Base-by-base conservation (phyloP, 495 filamentous ascomycete species). In the Xylaria castorea region DNA sequence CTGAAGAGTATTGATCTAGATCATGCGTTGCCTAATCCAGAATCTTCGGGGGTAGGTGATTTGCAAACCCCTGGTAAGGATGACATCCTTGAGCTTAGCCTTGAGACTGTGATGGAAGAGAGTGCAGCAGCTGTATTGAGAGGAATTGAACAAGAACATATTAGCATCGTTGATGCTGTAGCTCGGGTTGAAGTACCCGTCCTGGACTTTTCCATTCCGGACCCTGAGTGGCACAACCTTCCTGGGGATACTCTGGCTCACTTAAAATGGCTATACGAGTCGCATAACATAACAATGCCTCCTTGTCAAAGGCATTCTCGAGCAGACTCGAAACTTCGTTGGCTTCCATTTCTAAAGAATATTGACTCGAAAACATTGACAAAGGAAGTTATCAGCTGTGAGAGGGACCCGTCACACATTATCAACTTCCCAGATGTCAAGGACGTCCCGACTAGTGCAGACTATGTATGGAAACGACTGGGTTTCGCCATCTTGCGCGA, bases 191-290 rank as follows among this genome's bases (percentile, higher is more conserved):
- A 83, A 34, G 84, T 92, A 25, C 91, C 90, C 0, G 66, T 84
- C 2, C 81, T 92, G 81, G 90, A 92, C 64, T 89, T 92, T 70
- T 87, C 86, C 0, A 77, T 87, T 27, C 86, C 87, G 6, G 75
- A 75, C 5, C 81, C 87, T 12, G 89, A 88, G 2, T 92, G 91
- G 90, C 82, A 84, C 42, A 32, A 68, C n/a, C 70, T 75, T 2
- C 48, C 75, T 8, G 74, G 61, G 61, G 70, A 78, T 53, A 14
- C 77, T 34, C 40, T 27, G 12, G 74, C 25, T 16, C 78, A 83
- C 66, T 75, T 84, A 14, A 46, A 50, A 34, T 82, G 76, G 76
- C 84, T 80, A 66, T 75, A 60, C 68, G 79, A 69, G 34, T 75
- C 50, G 1, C 57, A 72, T 22, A 71, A 74, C 9, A 81, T 80